phyloP scores from a whole-genome alignment of 2,329 filamentous ascomycete species.

The Aspergillus sp. region DNA sequence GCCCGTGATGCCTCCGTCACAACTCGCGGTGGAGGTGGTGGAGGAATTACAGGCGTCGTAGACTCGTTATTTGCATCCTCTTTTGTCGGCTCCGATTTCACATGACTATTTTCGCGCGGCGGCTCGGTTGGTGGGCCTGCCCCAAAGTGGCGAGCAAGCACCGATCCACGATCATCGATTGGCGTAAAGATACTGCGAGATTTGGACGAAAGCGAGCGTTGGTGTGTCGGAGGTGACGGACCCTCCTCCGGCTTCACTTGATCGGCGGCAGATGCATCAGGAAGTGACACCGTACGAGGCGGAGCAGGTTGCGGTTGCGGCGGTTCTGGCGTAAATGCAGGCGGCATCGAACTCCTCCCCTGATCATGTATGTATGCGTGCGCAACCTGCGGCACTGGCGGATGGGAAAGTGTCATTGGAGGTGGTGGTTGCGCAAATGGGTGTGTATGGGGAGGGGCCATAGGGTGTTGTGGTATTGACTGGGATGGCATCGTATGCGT shows the following conservation, averaged over 20 bases:
- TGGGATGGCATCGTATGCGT: constrained; percentile 27
- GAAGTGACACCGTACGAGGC: constrained; percentile 53
- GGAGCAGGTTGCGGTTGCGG: constrained; percentile 50
- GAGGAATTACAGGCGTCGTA: constrained; percentile 52
- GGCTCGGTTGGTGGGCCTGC: constrained; percentile 52
- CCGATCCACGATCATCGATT: constrained; percentile 85
- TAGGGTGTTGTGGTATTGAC: constrained; percentile 33
- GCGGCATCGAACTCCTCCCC: constrained; percentile 63
- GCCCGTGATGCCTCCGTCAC: constrained; percentile 39
- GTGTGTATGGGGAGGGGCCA: constrained; percentile 32
- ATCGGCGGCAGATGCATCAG: constrained; percentile 50
- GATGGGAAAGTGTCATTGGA: constrained; percentile 31
- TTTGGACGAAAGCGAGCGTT: constrained; percentile 61
- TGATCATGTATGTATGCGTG: constrained; percentile 71
- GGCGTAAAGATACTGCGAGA: constrained; percentile 94
- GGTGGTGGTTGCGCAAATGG: constrained; percentile 19
- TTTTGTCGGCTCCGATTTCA: constrained; percentile 27
- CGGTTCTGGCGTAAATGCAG: constrained; percentile 59
- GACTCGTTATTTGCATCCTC: constrained; percentile 49
- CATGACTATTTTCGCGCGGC: constrained; percentile 36
- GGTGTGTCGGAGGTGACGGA: constrained; percentile 42
- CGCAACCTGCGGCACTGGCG: constrained; percentile 47
- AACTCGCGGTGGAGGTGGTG: constrained; percentile 47
- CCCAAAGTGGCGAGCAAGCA: constrained; percentile 75
- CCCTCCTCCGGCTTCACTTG: constrained; percentile 43